Evolutionary conservation across 805 yeast species (phyloP).

Genomic region (Metschnikowia proteae): DNA sequence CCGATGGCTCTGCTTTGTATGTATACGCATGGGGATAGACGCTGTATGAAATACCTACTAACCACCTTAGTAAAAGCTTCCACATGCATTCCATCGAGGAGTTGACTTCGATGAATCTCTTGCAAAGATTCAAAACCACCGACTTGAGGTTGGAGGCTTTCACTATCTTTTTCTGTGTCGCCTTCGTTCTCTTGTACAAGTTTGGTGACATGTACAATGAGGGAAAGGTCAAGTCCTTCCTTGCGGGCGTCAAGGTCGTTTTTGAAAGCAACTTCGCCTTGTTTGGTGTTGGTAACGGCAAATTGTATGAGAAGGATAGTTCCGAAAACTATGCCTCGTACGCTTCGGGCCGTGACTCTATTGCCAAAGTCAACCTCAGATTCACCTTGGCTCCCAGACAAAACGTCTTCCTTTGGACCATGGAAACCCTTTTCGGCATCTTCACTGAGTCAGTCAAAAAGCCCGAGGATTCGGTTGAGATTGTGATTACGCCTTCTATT

Average conservation of each 20-base stretch:
- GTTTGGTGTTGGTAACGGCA: conserved; percentile 55
- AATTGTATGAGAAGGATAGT: conserved; percentile 57
- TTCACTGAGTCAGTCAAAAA: conserved; percentile 54
- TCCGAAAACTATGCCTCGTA: conserved; percentile 63
- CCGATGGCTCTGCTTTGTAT: conserved; percentile 20
- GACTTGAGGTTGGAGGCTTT: conserved; percentile 76
- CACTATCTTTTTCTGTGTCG: conserved; percentile 49
- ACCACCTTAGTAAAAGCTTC: conserved; percentile 16
- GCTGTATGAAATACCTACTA: not conserved
- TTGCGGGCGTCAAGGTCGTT: conserved; percentile 47
- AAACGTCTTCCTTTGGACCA: conserved; percentile 61
- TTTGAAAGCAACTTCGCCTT: conserved; percentile 70
- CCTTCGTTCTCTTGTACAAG: conserved; percentile 48
- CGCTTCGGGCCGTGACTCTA: conserved; percentile 84
- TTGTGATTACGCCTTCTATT: conserved; percentile 56
- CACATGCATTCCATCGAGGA: conserved; percentile 44
- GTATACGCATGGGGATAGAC: conserved; percentile 1
- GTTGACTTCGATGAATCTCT: conserved; percentile 53
- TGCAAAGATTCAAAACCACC: conserved; percentile 54
- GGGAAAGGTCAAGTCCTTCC: conserved; percentile 49
- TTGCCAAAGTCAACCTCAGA: conserved; percentile 58
- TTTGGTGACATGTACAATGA: conserved; percentile 61
- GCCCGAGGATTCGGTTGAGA: conserved; percentile 55
- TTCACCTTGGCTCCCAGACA: conserved; percentile 75
- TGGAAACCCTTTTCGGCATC: conserved; percentile 60